Evolutionary conservation across 1,139 yeast species (phyloP).

Genomic region (Taphrina populina): DNA sequence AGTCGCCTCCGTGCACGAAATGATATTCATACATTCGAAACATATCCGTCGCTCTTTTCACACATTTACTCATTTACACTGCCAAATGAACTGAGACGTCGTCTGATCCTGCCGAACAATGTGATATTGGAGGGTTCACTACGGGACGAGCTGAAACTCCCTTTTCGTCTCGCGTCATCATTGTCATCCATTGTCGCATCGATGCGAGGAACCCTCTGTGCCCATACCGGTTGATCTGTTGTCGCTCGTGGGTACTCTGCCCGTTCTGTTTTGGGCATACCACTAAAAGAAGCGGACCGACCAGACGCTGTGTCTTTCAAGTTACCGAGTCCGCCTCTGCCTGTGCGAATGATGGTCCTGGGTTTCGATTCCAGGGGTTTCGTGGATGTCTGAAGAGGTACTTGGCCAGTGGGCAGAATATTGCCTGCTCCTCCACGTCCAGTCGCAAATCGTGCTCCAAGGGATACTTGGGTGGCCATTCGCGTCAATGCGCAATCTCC

Average conservation of each 20-base stretch:
- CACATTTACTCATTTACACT: background rate
- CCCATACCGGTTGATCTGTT: conserved; percentile 7
- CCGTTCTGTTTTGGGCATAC: too few relatives aligned
- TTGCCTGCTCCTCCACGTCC: conserved; percentile 33
- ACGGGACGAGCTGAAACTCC: conserved; percentile 8
- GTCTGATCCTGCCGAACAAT: conserved; percentile 28
- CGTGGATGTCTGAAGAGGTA: conserved; percentile 4
- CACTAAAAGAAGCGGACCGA: too few relatives aligned
- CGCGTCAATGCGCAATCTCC: conserved; percentile 22
- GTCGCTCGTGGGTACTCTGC: background rate
- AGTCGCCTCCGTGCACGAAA: too few relatives aligned
- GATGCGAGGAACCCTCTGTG: conserved; percentile 16
- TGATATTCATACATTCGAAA: too few relatives aligned
- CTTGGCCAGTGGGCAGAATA: conserved; percentile 22
- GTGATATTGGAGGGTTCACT: conserved; percentile 21
- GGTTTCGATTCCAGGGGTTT: conserved; percentile 4
- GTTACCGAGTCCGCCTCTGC: conserved; percentile 31
- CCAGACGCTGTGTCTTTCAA: conserved; percentile 3
- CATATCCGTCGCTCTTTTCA: too few relatives aligned
- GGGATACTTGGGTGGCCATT: conserved; percentile 12
- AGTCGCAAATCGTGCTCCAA: conserved; percentile 28
- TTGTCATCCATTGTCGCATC: conserved; percentile 8
- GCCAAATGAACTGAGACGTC: conserved; percentile 20
- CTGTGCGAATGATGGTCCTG: conserved; percentile 5
- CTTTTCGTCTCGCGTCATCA: background rate